Evolutionary conservation across 371 early-diverging fungal species (phyloP), one percentile per base, ranked within the genome.

Genomic region (Mucor mucedo): DNA sequence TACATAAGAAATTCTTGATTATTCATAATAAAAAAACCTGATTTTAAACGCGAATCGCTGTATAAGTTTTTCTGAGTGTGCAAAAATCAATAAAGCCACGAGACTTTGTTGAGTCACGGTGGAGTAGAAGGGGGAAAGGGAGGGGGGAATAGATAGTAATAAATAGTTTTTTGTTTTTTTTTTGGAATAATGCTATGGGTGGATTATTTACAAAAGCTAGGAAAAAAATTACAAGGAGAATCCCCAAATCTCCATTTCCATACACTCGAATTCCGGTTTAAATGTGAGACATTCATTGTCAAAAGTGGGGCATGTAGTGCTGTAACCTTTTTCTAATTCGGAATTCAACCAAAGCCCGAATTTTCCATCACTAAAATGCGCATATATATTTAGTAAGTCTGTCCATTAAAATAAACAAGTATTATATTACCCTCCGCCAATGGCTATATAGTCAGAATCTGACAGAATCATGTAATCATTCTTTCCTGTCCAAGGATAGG

Each of bases 301-400:
- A 82, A 95, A 98, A 1, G 98, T 97, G 13, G 88, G 88, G 59
- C 95, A 95, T 38, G 74, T 80, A 16, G 85, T 87, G 5, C 91
- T 89, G 64, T 93, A 89, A 1, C 98, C 98, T 39, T 85, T 83
- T 58, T 92, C 86, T 9, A 98, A 83, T 64, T 96, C 92, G 33
- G 87, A 82, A 64, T 96, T 91, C 28, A 98, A 69, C 93, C 93
- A 98, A 28, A 98, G 76, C 0, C 97, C 98, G 84, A 95, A 93
- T 57, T 84, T 81, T 28, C 94, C 94, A 65, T 92, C 87, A 2
- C 91, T 89, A 72, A 2, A 58, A 59, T 10, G n/a, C 28, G 21
- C 38, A 48, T 29, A 21, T 47, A 47, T 47, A 47, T 47, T 47
- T 47, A 47, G 27, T 52, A 41, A 30, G 42, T 45, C 32, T 54